Conservation (phyloP, 2,329 filamentous ascomycete species). For the Fusarium nematophilum region DNA sequence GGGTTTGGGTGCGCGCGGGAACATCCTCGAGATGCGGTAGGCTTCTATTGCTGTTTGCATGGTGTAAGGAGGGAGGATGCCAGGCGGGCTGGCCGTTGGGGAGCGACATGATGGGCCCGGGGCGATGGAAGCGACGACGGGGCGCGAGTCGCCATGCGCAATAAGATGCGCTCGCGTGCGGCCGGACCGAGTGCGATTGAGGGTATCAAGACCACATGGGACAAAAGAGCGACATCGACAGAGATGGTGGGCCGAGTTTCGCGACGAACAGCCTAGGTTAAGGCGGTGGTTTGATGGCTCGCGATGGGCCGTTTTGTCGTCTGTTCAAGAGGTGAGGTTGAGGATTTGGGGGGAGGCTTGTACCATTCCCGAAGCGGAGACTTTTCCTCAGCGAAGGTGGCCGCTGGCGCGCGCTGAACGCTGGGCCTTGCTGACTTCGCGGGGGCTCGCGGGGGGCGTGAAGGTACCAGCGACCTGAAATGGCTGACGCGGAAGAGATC, state of each 20-base stretch:
- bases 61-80: constrained; percentile 67
- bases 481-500: constrained; percentile 20
- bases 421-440: constrained; percentile 24
- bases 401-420: constrained; percentile 36
- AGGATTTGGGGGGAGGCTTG: constrained; percentile 57
- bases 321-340: constrained; percentile 67
- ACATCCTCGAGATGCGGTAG: constrained; percentile 72
- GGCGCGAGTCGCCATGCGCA: constrained; percentile 68
- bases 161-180: constrained; percentile 63
- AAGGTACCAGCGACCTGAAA: constrained; percentile 37
- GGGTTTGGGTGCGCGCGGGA: constrained; percentile 61
- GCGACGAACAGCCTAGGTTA: constrained; percentile 52
- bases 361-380: constrained; percentile 55
- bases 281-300: constrained; percentile 64
- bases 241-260: constrained; percentile 61
- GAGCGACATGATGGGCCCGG: constrained; percentile 71
- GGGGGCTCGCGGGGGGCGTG: constrained; percentile 31
- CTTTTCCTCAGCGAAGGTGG: constrained; percentile 46
- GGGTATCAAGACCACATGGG: constrained; percentile 62
- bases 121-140: constrained; percentile 60
- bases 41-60: constrained; percentile 59
- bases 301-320: constrained; percentile 61
- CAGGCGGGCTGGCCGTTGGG: constrained; percentile 74
- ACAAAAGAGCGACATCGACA: constrained; percentile 62
- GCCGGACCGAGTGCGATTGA: constrained; percentile 59